phyloP scores from a whole-genome alignment of 768 basidiomycete genomes.

The Tricholoma sp. region DNA sequence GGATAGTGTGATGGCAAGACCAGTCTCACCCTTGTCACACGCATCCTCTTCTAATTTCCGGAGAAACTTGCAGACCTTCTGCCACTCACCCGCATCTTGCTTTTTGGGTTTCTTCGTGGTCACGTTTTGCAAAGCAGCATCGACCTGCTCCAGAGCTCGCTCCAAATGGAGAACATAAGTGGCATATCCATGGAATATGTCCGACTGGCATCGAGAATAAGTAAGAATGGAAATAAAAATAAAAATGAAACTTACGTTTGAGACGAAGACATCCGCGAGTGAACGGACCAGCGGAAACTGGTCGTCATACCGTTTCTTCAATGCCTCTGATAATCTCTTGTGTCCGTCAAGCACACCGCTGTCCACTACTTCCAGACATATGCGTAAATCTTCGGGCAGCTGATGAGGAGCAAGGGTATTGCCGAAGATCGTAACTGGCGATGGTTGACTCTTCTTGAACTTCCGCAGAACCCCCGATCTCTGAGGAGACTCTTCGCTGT shows the following conservation, averaged over 20 bases:
- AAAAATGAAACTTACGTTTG: conserved; percentile 60
- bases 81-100: conserved; percentile 74
- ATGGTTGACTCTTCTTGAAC: conserved; percentile 60
- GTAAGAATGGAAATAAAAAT: conserved; percentile 6
- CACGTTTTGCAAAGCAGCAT: conserved; percentile 65
- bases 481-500: conserved; percentile 38
- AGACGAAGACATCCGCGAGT: conserved; percentile 93
- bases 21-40: conserved; percentile 85
- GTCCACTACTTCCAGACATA: conserved; percentile 84
- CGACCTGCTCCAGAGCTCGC: conserved; percentile 82
- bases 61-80: conserved; percentile 68
- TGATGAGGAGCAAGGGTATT: conserved; percentile 68
- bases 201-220: conserved; percentile 51
- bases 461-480: conserved; percentile 59
- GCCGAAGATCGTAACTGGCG: conserved; percentile 40
- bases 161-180: conserved; percentile 94
- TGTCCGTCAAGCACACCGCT: conserved; percentile 88
- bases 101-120: conserved; percentile 76
- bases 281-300: conserved; percentile 92
- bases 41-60: conserved; percentile 78
- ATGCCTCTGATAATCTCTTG: conserved; percentile 73
- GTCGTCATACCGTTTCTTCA: conserved; percentile 90
- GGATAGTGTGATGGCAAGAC: conserved; percentile 89
- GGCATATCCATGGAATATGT: conserved; percentile 91
- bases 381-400: conserved; percentile 81